Conservation (phyloP, 2,329 filamentous ascomycete genomes). For the Lachnellula cervina region DNA sequence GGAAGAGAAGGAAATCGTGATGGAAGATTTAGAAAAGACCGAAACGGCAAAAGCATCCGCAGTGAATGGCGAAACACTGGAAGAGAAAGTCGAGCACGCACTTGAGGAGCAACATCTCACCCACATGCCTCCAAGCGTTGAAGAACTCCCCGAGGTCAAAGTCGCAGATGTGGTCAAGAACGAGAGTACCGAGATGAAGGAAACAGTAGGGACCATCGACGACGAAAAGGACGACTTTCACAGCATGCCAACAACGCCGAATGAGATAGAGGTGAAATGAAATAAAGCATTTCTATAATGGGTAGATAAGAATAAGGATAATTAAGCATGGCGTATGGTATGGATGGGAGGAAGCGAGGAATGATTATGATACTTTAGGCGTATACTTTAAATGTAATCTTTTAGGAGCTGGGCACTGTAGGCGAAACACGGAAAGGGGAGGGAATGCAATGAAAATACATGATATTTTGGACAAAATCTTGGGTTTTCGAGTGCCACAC, state of each 20-base stretch:
- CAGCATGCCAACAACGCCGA: constrained; percentile 16
- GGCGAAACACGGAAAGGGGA: no score
- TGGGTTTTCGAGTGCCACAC: no score
- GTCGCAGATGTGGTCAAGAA: background rate
- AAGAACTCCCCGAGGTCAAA: background rate
- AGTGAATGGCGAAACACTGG: background rate
- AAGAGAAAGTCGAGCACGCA: background rate
- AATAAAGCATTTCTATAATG: background rate
- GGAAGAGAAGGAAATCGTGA: background rate
- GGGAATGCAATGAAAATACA: no score
- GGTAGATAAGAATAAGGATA: background rate
- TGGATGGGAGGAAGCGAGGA: background rate
- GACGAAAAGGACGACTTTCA: constrained; percentile 18
- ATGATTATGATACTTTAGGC: background rate
- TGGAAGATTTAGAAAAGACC: constrained; percentile 4
- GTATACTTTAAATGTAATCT: constrained; percentile 12
- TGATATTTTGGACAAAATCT: no score
- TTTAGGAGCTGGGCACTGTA: background rate
- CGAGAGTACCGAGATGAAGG: background rate
- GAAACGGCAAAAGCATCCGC: background rate
- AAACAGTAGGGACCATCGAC: background rate
- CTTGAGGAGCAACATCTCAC: background rate
- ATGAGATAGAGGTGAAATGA: constrained; percentile 11
- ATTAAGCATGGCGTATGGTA: no score
- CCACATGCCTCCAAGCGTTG: background rate